Evolutionary conservation across 176 grass and related monocot species (phyloP).

Genomic region (Elymus sibiricus): DNA sequence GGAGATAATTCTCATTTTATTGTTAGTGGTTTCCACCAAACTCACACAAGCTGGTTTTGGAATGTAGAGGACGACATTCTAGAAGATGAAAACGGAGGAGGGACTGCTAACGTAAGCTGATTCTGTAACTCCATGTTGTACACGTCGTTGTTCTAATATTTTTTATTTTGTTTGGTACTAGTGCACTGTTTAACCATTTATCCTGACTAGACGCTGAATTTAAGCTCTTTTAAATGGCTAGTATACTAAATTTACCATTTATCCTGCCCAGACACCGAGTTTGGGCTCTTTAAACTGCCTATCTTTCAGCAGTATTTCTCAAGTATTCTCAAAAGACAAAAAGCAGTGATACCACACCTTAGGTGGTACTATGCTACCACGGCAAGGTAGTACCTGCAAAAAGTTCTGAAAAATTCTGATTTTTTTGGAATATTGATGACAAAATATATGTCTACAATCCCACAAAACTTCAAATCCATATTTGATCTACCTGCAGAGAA

Average conservation of each 20-base stretch:
- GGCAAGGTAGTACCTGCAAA: background rate
- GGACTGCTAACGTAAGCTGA: conserved; percentile 17
- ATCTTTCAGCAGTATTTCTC: background rate
- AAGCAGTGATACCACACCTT: background rate
- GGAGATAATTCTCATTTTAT: background rate
- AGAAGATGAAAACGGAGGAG: conserved; percentile 17
- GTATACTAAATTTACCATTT: background rate
- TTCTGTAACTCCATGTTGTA: background rate
- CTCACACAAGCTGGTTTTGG: background rate
- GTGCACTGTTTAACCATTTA: background rate
- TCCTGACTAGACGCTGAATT: background rate
- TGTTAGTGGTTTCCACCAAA: background rate
- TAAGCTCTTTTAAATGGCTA: background rate
- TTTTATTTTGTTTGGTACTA: background rate
- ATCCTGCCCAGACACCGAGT: background rate
- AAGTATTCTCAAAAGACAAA: background rate
- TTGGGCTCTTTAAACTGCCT: background rate
- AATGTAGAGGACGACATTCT: conserved; percentile 26
- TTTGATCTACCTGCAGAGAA: background rate
- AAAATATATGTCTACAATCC: background rate
- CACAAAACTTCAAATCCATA: background rate
- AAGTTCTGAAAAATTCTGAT: background rate
- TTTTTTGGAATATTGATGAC: background rate
- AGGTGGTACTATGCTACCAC: background rate
- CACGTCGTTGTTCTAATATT: background rate